Conservation (phyloP, 352 stramenopile genomes). For the Phytophthora syringae region DNA sequence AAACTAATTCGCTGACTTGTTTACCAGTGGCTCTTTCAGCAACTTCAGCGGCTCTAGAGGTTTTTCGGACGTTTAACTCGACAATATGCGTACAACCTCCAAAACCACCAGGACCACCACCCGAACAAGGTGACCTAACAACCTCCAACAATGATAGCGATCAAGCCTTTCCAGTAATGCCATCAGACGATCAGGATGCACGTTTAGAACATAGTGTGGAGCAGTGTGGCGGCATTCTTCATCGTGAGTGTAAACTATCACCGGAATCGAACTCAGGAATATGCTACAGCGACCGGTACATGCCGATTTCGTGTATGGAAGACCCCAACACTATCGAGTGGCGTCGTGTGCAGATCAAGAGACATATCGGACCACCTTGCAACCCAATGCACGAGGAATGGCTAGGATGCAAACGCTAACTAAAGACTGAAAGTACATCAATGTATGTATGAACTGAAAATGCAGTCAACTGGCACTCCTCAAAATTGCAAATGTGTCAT, state of each 20-base stretch:
- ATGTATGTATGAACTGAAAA: constrained; percentile 6
- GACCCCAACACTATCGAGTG: constrained; percentile 20
- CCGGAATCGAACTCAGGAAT: constrained; percentile 18
- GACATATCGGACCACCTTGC: constrained; percentile 19
- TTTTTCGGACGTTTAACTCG: constrained; percentile 28
- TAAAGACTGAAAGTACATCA: neutral
- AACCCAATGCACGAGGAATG: constrained; percentile 30
- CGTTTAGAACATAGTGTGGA: constrained; percentile 15
- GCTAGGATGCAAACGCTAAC: constrained; percentile 24
- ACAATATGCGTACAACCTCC: constrained; percentile 30
- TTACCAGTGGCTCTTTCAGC: constrained; percentile 5
- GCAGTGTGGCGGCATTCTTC: constrained; percentile 31
- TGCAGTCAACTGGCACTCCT: constrained; percentile 12
- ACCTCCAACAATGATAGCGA: neutral
- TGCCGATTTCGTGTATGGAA: constrained; percentile 27
- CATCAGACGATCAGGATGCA: neutral
- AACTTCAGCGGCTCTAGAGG: constrained; percentile 11
- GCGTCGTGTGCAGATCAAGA: constrained; percentile 33
- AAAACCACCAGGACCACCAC: neutral
- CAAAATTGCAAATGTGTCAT: constrained; percentile 7
- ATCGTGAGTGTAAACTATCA: constrained; percentile 30
- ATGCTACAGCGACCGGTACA: constrained; percentile 33
- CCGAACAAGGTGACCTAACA: neutral
- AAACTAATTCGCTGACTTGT: neutral
- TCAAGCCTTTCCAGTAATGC: neutral